Conservation (phyloP, 106 monocot species). For the Hemerocallis citrina region DNA sequence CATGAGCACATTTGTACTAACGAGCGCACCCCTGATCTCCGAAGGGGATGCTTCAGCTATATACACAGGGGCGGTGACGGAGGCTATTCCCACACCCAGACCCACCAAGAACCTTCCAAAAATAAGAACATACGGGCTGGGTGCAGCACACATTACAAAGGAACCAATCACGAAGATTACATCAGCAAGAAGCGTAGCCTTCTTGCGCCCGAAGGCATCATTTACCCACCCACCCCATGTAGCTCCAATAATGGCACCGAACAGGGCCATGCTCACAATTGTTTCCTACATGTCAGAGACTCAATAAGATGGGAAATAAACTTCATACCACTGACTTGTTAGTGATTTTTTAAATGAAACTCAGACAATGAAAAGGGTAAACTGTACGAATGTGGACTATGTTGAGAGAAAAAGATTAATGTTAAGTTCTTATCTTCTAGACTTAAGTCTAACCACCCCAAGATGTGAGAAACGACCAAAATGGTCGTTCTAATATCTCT, state of each 20-base stretch:
- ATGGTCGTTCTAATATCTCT: no score
- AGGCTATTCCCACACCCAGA: slow-evolving; percentile 79
- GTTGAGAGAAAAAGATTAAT: not conserved
- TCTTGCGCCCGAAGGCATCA: slow-evolving; percentile 87
- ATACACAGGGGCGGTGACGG: slow-evolving; percentile 92
- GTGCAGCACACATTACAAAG: slow-evolving; percentile 76
- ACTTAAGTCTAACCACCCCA: not conserved
- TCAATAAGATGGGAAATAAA: not conserved
- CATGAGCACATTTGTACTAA: slow-evolving; percentile 94
- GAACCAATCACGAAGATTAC: slow-evolving; percentile 66
- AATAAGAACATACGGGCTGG: slow-evolving; percentile 70
- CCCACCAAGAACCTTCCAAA: slow-evolving; percentile 83
- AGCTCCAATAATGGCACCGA: slow-evolving; percentile 87
- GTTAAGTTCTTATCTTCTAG: no score
- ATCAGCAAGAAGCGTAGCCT: slow-evolving; percentile 76
- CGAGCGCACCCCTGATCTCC: slow-evolving; percentile 86
- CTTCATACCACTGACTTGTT: not conserved
- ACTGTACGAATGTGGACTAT: not conserved
- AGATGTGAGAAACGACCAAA: no score
- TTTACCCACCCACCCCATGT: slow-evolving; percentile 82
- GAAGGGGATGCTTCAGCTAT: slow-evolving; percentile 95
- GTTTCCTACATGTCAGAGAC: slow-evolving; percentile 48
- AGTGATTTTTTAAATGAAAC: not conserved
- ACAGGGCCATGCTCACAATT: slow-evolving; percentile 94
- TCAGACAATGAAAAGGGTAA: not conserved